Evolutionary conservation across 2,329 filamentous ascomycete genomes (phyloP), one percentile per base, ranked within the genome.

Genomic region (Gyromitra esculenta): DNA sequence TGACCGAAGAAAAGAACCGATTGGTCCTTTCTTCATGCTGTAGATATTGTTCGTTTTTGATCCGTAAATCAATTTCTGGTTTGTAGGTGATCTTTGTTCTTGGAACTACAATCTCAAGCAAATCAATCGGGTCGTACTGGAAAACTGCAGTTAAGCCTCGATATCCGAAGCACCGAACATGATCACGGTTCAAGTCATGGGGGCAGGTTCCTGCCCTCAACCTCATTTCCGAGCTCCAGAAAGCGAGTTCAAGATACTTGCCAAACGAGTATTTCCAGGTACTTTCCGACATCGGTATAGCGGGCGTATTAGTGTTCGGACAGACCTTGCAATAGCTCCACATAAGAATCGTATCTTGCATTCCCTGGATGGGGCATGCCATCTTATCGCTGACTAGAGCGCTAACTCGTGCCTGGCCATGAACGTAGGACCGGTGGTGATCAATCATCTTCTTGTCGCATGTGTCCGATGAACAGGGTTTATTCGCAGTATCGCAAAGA

Each of bases 241-340:
- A 98, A 1, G 94, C 94, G 18, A 99, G 86, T 84, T 99, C 96
- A n/a, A 99, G 87, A 81, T 98, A 99, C 83, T 99, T 99, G 9
- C 93, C 96, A 81, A 99, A 97, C 0, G 96, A 99, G 83, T 99
- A 99, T 83, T 96, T 97, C 92, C 94, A 99, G 0, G 94, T 96
- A 81, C 90, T 94, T 73, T 94, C 90, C 0, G 95, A 97, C 93
- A 99, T 97, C 41, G 91, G 90, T 79, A 92, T 92, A 62, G 94
- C 90, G 50, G 93, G 92, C 0, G 95, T 81, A 9, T 79, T 79
- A 0, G 78, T 97, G 79, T 93, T 93, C 67, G 92, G 91, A 83
- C 96, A 99, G 39, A 92, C 87, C 81, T 97, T 96, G 85, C 96
- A 99, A 80, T 91, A 93, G 79, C 93, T 98, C 96, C 96, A 99